Percentiles rank a stretch among this genome's conserved stretches.
These are phyloP conservation scores for Phytopythium litorale DNA, from an alignment of 352 stramenopile species.

Conservation along the genomic window DNA sequence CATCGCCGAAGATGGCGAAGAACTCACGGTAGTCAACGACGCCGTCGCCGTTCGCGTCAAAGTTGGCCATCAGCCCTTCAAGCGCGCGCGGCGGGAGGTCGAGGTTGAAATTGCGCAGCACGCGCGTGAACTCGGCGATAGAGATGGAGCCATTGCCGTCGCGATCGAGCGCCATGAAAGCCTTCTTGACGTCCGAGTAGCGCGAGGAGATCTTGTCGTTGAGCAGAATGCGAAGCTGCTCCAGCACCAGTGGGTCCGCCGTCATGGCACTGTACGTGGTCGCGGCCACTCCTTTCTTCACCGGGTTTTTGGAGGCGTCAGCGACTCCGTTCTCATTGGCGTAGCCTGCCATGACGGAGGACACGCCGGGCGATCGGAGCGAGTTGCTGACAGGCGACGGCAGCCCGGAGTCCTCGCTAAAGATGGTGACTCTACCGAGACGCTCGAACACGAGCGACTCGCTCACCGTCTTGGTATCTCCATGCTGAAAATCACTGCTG, in stretches of 20 bases:
- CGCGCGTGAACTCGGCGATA: conserved; percentile 35
- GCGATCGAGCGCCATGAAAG: conserved; percentile 43
- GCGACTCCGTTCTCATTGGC: conserved; percentile 7
- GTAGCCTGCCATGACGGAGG: conserved; percentile 18
- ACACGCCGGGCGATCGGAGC: conserved; percentile 47
- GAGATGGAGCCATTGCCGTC: conserved; percentile 43
- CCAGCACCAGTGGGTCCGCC: conserved; percentile 34
- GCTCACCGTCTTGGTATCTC: conserved; percentile 59
- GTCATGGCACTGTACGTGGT: conserved; percentile 4
- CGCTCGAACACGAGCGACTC: conserved; percentile 54
- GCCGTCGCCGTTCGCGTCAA: conserved; percentile 36
- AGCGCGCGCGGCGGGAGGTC: conserved; percentile 36
- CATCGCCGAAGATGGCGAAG: conserved; percentile 54
- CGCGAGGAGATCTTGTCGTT: conserved; percentile 45
- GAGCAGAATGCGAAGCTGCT: conserved; percentile 60
- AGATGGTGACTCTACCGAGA: conserved; percentile 9
- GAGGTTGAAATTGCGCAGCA: conserved; percentile 47
- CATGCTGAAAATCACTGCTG: conserved; percentile 56
- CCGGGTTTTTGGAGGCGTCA: conserved; percentile 13
- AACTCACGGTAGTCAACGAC: conserved; percentile 62
- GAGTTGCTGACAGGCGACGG: conserved; percentile 33
- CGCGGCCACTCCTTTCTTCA: not conserved
- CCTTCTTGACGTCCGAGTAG: conserved; percentile 39
- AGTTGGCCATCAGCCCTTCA: conserved; percentile 23
- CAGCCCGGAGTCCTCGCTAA: conserved; percentile 9